Base-by-base conservation (phyloP, 2,329 filamentous ascomycete genomes). In the Canariomyces notabilis region DNA sequence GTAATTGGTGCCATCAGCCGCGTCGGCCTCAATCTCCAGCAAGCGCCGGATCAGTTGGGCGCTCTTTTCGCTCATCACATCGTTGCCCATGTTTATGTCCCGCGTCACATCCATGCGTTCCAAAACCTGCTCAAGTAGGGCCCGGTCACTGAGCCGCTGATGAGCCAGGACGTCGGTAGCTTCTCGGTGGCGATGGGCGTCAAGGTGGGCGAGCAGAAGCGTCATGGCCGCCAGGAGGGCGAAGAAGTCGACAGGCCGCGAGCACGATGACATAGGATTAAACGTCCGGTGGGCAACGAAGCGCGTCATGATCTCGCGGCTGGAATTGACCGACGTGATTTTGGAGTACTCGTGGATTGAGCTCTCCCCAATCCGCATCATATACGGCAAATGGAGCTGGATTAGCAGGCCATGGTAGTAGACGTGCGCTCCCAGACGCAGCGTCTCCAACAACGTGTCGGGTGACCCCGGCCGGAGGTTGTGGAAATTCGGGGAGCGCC, bases 341-440 rank as follows among this genome's bases (percentile, higher is more conserved):
- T 62, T 68, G 58, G 61, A 69, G 54, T 67, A 67, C 12, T 66
- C 63, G 37, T 65, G 64, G 8, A 50, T 59, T 6, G 44, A 41
- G 14, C 63, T 59, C 5, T 46, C 42, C 3, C 60, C 57, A 6
- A 61, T 49, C 1, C 58, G 58, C 4, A 73, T 58, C 51, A 75
- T 61, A 47, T 70, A 70, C 1, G 73, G 73, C 2, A 75, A 53
- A 53, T 76, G 72, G 5, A 73, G 61, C 42, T 68, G 69, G 2
- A 62, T 59, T 8, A 75, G 52, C 6, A 74, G 54, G 37, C 72
- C 64, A 44, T 69, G 67, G 43, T 75, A 65, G 6, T 61, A 57
- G 29, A 74, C 61, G 21, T 74, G 71, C 38, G 64, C 57, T 52
- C 68, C 64, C 1, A 72, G 35, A 2, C 67, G 67, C n/a, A 65